phyloP scores from a whole-genome alignment of 2,329 filamentous ascomycete species.

The Dactylonectria estremocensis region DNA sequence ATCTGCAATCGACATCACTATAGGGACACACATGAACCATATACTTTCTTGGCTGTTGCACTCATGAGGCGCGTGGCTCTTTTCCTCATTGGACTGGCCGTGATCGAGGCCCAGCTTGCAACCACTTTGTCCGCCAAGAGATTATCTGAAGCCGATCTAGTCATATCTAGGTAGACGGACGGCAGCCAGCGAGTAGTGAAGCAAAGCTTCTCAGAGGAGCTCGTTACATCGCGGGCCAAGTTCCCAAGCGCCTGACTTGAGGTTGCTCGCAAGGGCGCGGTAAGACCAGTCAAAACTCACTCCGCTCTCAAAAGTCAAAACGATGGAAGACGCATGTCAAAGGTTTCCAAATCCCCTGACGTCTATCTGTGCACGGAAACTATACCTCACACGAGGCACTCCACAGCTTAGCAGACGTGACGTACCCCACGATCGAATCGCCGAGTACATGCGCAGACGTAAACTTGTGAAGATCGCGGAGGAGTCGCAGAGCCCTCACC shows the following conservation, averaged over 20 bases:
- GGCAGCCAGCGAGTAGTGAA: not conserved
- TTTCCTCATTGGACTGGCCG: constrained; percentile 9
- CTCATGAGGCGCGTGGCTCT: constrained; percentile 1
- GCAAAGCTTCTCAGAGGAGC: not conserved
- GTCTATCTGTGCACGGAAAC: not conserved
- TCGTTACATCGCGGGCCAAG: not conserved
- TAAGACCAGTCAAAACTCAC: not conserved
- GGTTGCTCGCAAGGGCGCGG: not conserved
- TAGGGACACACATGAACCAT: not conserved
- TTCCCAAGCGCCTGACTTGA: not conserved
- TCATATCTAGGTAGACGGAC: not conserved
- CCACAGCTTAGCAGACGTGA: not conserved
- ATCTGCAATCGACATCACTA: not conserved
- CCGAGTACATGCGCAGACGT: not conserved
- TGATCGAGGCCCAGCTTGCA: not conserved
- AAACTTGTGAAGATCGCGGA: not conserved
- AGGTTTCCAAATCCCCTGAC: no score
- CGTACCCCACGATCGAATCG: not conserved
- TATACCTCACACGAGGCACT: not conserved
- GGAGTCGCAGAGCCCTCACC: not conserved
- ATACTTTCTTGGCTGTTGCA: not conserved
- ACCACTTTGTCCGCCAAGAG: constrained; percentile 3
- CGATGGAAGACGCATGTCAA: not conserved
- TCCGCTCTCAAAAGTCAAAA: not conserved
- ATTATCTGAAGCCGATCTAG: not conserved